Conservation (phyloP, 805 yeast species). For the Saccharomycopsis lassenensis region DNA sequence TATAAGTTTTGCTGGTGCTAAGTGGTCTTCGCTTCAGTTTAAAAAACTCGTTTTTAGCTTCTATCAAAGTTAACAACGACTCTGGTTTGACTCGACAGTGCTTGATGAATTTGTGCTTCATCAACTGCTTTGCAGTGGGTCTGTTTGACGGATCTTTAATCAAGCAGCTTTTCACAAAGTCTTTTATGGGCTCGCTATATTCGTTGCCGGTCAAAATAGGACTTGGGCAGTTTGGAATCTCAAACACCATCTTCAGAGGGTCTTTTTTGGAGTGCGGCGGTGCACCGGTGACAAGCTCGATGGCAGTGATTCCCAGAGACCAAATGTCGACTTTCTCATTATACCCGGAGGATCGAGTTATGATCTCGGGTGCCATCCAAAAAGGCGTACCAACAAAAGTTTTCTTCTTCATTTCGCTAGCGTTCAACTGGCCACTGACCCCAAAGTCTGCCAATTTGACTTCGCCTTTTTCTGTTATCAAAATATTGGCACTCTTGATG, state of each 20-base stretch:
- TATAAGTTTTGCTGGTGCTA: too few species aligned
- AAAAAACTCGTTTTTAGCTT: too few species aligned
- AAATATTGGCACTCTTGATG: slow-evolving; percentile 80
- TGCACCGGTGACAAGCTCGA: slow-evolving; percentile 70
- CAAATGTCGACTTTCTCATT: slow-evolving; percentile 87
- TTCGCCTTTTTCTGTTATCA: slow-evolving; percentile 56
- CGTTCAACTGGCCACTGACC: slow-evolving; percentile 71
- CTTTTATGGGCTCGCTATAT: slow-evolving; percentile 29
- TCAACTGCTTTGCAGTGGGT: slow-evolving; percentile 47
- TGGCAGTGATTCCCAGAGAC: slow-evolving; percentile 90
- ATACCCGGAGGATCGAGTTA: slow-evolving; percentile 51
- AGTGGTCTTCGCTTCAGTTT: too few species aligned
- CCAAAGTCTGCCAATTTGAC: slow-evolving; percentile 91
- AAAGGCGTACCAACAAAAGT: slow-evolving; percentile 93
- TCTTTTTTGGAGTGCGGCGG: slow-evolving; percentile 71
- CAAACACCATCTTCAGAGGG: slow-evolving; percentile 67
- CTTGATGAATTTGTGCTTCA: slow-evolving; percentile 43
- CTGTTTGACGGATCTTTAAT: slow-evolving; percentile 54
- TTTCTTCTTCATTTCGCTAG: slow-evolving; percentile 45
- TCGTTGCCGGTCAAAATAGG: slow-evolving; percentile 41
- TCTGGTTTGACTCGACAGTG: slow-evolving; percentile 25
- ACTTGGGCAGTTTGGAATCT: slow-evolving; percentile 55
- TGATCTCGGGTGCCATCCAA: slow-evolving; percentile 99
- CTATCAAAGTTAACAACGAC: slow-evolving; percentile 24
- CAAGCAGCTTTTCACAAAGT: slow-evolving; percentile 56